Conservation (phyloP, 768 basidiomycete genomes). For the Baorangia bicolor region DNA sequence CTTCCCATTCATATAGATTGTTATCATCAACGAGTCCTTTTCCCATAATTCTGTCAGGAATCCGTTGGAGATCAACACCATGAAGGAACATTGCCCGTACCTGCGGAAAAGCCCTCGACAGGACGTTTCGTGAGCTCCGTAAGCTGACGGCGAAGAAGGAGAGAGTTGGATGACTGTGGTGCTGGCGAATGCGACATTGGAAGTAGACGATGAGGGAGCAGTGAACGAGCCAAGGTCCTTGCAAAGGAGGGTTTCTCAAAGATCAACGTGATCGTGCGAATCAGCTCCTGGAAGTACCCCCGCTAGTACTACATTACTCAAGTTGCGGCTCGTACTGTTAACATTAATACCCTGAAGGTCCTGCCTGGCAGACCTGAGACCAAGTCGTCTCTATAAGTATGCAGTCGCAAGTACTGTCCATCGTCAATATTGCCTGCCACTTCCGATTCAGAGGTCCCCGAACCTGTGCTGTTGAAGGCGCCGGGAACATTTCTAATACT, state of each 20-base stretch:
- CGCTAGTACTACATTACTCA: too few species aligned
- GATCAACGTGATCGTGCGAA: conserved; percentile 25
- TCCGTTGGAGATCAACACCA: conserved; percentile 33
- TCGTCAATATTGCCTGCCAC: too few species aligned
- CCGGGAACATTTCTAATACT: too few species aligned
- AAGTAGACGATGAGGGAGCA: conserved; percentile 1
- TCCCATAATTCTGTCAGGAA: conserved; percentile 34
- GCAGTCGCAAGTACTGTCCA: too few species aligned
- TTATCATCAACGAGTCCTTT: conserved; percentile 90
- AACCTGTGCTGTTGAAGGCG: too few species aligned
- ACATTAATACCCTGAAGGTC: too few species aligned
- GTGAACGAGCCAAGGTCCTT: not conserved
- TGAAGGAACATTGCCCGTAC: conserved; percentile 40
- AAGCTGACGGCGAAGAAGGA: conserved; percentile 78
- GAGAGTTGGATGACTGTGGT: conserved; percentile 36
- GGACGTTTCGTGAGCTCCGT: conserved; percentile 88
- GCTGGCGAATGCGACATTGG: conserved; percentile 29
- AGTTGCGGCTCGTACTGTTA: too few species aligned
- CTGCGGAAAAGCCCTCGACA: conserved; percentile 96
- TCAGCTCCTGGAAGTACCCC: not conserved
- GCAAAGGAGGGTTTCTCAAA: not conserved
- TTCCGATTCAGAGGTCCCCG: too few species aligned
- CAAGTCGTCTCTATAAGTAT: too few species aligned
- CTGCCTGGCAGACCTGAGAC: too few species aligned
- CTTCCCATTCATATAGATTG: conserved; percentile 96